phyloP scores from a whole-genome alignment of 2,329 filamentous ascomycete genomes.

The Akanthomyces muscarius region DNA sequence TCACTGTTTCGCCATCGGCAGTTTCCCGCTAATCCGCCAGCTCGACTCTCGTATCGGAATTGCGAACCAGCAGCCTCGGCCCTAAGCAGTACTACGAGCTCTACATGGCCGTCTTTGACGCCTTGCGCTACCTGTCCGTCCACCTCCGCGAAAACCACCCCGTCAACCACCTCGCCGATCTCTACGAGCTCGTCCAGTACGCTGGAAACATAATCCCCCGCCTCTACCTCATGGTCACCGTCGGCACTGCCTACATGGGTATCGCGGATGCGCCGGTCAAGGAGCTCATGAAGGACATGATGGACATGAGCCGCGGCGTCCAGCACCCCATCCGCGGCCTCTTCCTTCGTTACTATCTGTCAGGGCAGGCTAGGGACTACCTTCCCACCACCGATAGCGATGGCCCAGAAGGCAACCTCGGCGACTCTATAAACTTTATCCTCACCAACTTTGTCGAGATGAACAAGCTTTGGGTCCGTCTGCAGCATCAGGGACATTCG shows the following conservation, averaged over 20 bases:
- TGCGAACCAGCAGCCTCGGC: slow-evolving; percentile 93
- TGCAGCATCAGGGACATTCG: slow-evolving; percentile 97
- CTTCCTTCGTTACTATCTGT: slow-evolving; percentile 93
- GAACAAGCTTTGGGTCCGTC: slow-evolving; percentile 98
- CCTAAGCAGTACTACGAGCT: slow-evolving; percentile 99
- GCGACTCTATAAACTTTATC: slow-evolving; percentile 97
- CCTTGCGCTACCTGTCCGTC: slow-evolving; percentile 89
- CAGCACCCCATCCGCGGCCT: slow-evolving; percentile 94
- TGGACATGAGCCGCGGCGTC: slow-evolving; percentile 99
- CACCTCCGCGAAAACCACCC: slow-evolving; percentile 97
- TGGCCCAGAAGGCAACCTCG: slow-evolving; percentile 89
- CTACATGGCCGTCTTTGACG: slow-evolving; percentile 99
- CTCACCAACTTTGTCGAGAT: slow-evolving; percentile 99
- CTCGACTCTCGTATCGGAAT: slow-evolving; percentile 96
- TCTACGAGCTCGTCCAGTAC: slow-evolving; percentile 98
- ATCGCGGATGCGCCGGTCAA: slow-evolving; percentile 98
- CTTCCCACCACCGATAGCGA: slow-evolving; percentile 79
- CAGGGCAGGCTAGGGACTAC: slow-evolving; percentile 87
- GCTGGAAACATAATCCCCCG: slow-evolving; percentile 96
- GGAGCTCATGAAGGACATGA: slow-evolving; percentile 99
- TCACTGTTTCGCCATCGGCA: not conserved
- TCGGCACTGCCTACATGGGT: slow-evolving; percentile 98
- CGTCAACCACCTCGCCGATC: slow-evolving; percentile 93
- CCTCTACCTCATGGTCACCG: slow-evolving; percentile 98
- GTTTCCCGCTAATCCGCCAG: slow-evolving; percentile 43